These are phyloP conservation scores for Desmodesmus armatus DNA, from an alignment of 139 green algal species.

Conservation along the genomic window DNA sequence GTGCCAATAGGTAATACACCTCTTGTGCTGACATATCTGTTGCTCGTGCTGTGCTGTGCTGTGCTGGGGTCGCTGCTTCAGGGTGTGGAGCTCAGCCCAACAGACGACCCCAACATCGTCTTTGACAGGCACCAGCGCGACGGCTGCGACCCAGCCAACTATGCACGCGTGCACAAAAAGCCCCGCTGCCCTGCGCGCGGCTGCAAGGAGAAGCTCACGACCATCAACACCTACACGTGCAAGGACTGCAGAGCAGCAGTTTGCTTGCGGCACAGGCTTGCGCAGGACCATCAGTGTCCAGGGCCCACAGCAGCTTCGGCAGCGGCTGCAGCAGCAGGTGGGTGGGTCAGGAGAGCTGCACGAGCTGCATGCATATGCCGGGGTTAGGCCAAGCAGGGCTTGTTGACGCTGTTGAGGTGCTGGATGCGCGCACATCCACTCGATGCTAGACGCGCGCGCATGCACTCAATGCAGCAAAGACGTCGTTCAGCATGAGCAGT, in stretches of 20 bases:
- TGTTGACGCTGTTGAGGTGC: neutral
- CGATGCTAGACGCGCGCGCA: too few species aligned
- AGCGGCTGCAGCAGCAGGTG: neutral
- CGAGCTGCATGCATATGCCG: neutral
- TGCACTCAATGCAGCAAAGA: too few species aligned
- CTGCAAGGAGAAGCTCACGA: slow-evolving; percentile 82
- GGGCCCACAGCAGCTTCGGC: slow-evolving; percentile 29
- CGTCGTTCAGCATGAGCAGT: too few species aligned
- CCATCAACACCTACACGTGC: slow-evolving; percentile 78
- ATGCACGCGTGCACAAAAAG: slow-evolving; percentile 76
- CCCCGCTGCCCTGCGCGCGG: slow-evolving; percentile 61
- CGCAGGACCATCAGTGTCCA: slow-evolving; percentile 72
- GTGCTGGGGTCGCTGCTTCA: too few species aligned
- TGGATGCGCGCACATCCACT: too few species aligned
- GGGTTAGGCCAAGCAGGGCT: neutral
- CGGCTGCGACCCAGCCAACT: slow-evolving; percentile 82
- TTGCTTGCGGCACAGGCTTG: slow-evolving; percentile 79
- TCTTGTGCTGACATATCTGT: too few species aligned
- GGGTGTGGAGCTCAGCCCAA: slow-evolving; percentile 28
- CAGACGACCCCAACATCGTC: slow-evolving; percentile 59
- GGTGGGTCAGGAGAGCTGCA: too few species aligned
- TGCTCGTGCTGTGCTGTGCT: neutral
- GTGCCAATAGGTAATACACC: too few species aligned
- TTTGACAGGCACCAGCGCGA: slow-evolving; percentile 59
- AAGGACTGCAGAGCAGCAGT: slow-evolving; percentile 62